Conservation (phyloP, 345 rosid genomes). For the Passiflora organensis region DNA sequence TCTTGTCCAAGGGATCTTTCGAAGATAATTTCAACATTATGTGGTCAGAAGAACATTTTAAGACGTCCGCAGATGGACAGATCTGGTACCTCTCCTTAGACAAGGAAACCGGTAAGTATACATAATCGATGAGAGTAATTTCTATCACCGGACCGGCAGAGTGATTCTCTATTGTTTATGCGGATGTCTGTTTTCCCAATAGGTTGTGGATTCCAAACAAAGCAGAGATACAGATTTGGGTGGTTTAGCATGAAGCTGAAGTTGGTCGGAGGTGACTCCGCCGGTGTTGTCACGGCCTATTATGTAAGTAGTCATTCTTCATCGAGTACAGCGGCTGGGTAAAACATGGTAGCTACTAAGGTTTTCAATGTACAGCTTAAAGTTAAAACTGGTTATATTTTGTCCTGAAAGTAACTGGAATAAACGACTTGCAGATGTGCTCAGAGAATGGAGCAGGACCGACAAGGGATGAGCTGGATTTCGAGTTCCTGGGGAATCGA, state of each 20-base stretch:
- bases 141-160: no score
- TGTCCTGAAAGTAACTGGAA: no score
- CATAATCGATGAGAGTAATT: no score
- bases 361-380: no score
- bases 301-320: slow-evolving; percentile 42
- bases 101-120: slow-evolving; percentile 72
- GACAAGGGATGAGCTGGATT: slow-evolving; percentile 85
- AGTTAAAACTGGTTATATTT: no score
- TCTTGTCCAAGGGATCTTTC: slow-evolving; percentile 47
- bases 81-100: slow-evolving; percentile 93
- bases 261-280: slow-evolving; percentile 92
- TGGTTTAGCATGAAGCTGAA: slow-evolving; percentile 99
- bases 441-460: slow-evolving; percentile 92
- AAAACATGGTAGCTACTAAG: no score
- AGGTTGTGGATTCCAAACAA: slow-evolving; percentile 98
- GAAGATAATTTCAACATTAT: slow-evolving; percentile 86
- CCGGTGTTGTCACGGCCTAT: slow-evolving; percentile 95
- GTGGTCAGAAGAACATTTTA: slow-evolving; percentile 93
- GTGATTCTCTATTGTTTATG: neutral
- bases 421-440: slow-evolving; percentile 60
- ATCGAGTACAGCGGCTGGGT: no score
- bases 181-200: neutral
- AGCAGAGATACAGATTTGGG: slow-evolving; percentile 85
- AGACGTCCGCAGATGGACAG: slow-evolving; percentile 87
- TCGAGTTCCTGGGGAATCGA: slow-evolving; percentile 94